These are phyloP conservation scores for Pleurotus cornucopiae DNA, from an alignment of 768 basidiomycete species.

Conservation along the genomic window DNA sequence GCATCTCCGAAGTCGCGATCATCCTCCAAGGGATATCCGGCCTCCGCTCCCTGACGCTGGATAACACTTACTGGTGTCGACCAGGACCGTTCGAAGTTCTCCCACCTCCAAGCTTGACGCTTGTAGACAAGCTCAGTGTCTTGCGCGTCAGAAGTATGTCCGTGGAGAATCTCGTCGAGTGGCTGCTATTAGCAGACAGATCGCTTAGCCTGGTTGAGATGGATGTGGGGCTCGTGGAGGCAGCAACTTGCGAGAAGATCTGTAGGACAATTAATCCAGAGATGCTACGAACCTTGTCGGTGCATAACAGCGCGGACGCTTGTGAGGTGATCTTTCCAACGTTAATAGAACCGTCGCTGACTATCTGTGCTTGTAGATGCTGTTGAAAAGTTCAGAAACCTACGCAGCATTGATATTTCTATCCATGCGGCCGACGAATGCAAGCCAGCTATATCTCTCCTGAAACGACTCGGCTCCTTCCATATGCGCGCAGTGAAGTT, in stretches of 20 bases:
- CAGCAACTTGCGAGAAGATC: background rate
- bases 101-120: background rate
- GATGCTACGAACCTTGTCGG: no score
- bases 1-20: background rate
- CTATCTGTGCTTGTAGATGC: background rate
- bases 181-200: background rate
- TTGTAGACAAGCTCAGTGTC: background rate
- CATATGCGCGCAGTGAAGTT: background rate
- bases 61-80: background rate
- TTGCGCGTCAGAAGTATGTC: background rate
- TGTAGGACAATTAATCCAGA: no score
- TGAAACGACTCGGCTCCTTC: background rate
- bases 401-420: background rate
- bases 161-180: background rate
- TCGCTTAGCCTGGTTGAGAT: background rate
- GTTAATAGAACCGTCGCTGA: no score
- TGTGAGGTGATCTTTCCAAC: no score
- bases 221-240: background rate
- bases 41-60: background rate
- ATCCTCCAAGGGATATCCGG: background rate
- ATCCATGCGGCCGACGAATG: background rate
- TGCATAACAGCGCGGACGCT: no score
- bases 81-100: background rate
- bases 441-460: background rate
- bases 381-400: background rate